Conservation (phyloP, 1,139 yeast species). For the Scheffersomyces titani region DNA sequence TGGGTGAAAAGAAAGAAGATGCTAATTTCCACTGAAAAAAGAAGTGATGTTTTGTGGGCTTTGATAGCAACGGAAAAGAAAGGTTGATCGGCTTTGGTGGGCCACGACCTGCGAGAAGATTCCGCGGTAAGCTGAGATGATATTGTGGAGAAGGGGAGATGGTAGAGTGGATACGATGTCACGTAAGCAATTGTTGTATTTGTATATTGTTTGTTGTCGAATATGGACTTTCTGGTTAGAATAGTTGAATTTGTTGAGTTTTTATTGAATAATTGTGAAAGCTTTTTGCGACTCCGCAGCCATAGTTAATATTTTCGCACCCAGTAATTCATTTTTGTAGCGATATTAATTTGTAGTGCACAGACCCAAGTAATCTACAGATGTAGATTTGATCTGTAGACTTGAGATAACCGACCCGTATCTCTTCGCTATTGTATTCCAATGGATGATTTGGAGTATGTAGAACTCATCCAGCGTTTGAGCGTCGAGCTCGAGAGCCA, state of each 20-base stretch:
- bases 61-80: neutral
- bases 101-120: neutral
- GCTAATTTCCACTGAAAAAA: neutral
- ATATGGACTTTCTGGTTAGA: too few relatives aligned
- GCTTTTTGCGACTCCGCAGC: neutral
- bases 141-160: neutral
- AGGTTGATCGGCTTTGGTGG: neutral
- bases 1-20: neutral
- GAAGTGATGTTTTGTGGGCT: neutral
- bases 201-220: neutral
- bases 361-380: too few relatives aligned
- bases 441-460: constrained; percentile 8
- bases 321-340: neutral
- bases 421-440: neutral
- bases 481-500: constrained; percentile 5
- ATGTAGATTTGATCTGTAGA: neutral
- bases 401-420: too few relatives aligned
- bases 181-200: neutral
- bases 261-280: neutral
- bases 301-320: neutral
- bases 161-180: neutral
- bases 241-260: too few relatives aligned
- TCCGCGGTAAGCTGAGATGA: neutral
- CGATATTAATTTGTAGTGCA: too few relatives aligned
- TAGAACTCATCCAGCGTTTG: constrained; percentile 11